Conservation (phyloP, 2,329 filamentous ascomycete genomes). For the Coniochaeta pulveracea region DNA sequence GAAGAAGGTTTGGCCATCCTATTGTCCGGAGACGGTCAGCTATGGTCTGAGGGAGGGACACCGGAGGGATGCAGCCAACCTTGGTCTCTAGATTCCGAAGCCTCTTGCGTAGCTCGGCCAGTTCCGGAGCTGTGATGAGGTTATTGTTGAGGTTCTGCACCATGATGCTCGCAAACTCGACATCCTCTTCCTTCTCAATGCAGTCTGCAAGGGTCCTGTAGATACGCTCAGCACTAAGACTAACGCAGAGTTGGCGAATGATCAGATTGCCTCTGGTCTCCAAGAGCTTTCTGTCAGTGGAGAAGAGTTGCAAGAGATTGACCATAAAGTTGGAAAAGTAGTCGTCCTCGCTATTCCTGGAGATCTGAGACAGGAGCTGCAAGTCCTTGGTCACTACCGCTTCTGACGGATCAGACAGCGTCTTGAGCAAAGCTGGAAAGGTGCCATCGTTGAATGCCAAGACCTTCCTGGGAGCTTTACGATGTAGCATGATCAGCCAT, state of each 20-base stretch:
- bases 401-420: constrained; percentile 87
- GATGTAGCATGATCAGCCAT: constrained; percentile 96
- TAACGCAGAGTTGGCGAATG: constrained; percentile 88
- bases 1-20: constrained; percentile 94
- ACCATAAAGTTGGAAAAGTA: constrained; percentile 99
- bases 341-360: constrained; percentile 88
- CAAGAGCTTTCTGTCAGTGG: constrained; percentile 80
- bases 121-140: constrained; percentile 89
- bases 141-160: constrained; percentile 99
- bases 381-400: constrained; percentile 92
- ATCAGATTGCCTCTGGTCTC: constrained; percentile 93
- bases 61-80: constrained; percentile 26
- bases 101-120: constrained; percentile 81
- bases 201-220: constrained; percentile 94
- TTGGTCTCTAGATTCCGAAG: constrained; percentile 83
- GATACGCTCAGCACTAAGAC: constrained; percentile 85
- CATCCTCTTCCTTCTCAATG: constrained; percentile 93
- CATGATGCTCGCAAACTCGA: constrained; percentile 99
- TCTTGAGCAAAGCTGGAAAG: constrained; percentile 92
- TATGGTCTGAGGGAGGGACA: neutral
- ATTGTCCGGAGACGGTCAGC: constrained; percentile 5
- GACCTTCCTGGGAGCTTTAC: constrained; percentile 86
- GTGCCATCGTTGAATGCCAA: constrained; percentile 95
- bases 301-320: constrained; percentile 87
- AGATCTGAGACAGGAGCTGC: constrained; percentile 90